Evolutionary conservation across 495 filamentous ascomycete genomes (phyloP), one percentile per base, ranked within the genome.

Genomic region (Physcia stellaris): DNA sequence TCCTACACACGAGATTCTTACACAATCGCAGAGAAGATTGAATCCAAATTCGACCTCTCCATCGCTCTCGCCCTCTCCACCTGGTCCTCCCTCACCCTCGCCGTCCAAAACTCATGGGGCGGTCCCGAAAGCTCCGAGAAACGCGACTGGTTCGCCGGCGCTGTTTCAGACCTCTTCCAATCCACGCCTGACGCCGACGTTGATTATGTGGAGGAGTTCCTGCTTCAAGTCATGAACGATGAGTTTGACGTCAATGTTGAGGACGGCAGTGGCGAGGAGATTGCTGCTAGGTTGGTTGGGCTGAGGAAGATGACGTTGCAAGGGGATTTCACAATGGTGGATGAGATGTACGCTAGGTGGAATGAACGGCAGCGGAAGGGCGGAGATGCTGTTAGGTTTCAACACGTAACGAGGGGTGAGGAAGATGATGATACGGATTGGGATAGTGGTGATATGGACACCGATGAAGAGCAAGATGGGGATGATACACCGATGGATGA

Each of bases 61-160:
- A 77, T 93, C 43, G 80, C 84, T 38, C 74, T 88, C 43, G 59
- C 75, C 16, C 70, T 94, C 32, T 69, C 83, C 69, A 66, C 73
- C 54, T 98, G 92, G 90, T 75, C 78, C 4, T 78, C 82, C 4
- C 78, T 98, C 28, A 80, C 75, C 22, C 76, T 93, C 39, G 87
- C 90, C 34, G 80, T 94, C n/a, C 70, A 76, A 49, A 82, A 80
- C 50, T 65, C 75, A 53, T 94, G 85, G 80, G 90, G 90, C 53
- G 90, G 90, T 1, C 70, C 82, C n/a, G 78, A 83, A 41, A 80
- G 75, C 21, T 50, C 61, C 35, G 85, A 88, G 59, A 96, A 96
- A 62, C 80, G 86, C 40, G 90, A 90, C 68, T 95, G 88, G 88
- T 83, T 98, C 50, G 87, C 82, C 35, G 86, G 86, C 51, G 77